Conservation (phyloP, 768 basidiomycete species). For the Kwoniella shandongensis region DNA sequence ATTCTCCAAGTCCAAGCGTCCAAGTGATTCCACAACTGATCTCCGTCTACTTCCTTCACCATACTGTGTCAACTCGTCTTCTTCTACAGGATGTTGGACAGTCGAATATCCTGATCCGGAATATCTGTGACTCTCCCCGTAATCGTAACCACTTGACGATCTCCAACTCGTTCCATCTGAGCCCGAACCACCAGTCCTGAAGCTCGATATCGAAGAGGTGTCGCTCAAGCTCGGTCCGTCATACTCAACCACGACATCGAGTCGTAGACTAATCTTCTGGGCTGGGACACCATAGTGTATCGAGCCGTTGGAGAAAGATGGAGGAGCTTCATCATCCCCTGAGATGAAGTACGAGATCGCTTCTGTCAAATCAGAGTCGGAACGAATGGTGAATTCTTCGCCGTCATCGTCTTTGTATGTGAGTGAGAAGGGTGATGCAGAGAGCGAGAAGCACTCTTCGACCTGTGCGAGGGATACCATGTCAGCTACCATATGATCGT, state of each 20-base stretch:
- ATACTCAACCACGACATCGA: conserved; percentile 79
- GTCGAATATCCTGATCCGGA: not conserved
- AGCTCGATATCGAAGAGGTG: conserved; percentile 74
- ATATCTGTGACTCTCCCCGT: conserved; percentile 11
- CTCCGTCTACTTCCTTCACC: not conserved
- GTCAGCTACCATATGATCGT: conserved; percentile 3
- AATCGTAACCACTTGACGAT: conserved; percentile 4
- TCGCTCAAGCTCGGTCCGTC: conserved; percentile 90
- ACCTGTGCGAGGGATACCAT: conserved; percentile 59
- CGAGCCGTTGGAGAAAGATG: conserved; percentile 61
- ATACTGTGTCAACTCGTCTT: conserved; percentile 2
- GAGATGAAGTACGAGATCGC: conserved; percentile 83
- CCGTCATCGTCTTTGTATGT: conserved; percentile 84
- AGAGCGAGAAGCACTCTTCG: conserved; percentile 78
- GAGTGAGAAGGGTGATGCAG: conserved; percentile 67
- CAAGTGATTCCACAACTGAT: not conserved
- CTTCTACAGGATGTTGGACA: not conserved
- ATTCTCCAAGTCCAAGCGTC: not conserved
- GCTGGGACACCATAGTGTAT: conserved; percentile 53
- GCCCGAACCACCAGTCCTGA: conserved; percentile 60
- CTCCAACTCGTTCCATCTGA: conserved; percentile 45
- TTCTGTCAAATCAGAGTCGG: conserved; percentile 75
- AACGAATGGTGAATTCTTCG: conserved; percentile 62
- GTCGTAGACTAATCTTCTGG: conserved; percentile 71
- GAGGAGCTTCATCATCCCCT: conserved; percentile 68